These are phyloP conservation scores for Rozella allomycis DNA, from an alignment of 371 early-diverging fungal genomes.

Conservation along the genomic window DNA sequence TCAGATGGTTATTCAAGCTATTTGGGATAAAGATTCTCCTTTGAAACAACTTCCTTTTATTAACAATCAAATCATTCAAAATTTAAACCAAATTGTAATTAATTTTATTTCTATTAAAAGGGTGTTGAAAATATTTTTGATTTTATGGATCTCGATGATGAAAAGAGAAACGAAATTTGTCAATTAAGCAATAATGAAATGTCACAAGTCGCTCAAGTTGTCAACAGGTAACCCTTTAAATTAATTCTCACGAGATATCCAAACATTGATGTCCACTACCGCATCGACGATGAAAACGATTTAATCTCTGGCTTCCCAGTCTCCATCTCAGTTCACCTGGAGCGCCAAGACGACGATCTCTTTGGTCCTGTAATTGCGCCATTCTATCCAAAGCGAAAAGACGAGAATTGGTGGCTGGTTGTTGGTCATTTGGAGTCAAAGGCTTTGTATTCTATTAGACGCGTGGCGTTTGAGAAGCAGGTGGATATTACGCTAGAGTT, in stretches of 20 bases:
- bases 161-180: slow-evolving; percentile 45
- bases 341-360: slow-evolving; percentile 48
- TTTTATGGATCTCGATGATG: slow-evolving; percentile 75
- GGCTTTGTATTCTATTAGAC: slow-evolving; percentile 66
- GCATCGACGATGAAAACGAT: slow-evolving; percentile 3
- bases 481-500: slow-evolving; percentile 56
- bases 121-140: slow-evolving; percentile 74
- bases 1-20: slow-evolving; percentile 90
- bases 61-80: slow-evolving; percentile 36
- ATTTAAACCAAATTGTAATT: slow-evolving; percentile 41
- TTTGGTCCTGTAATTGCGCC: slow-evolving; percentile 65
- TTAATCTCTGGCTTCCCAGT: slow-evolving; percentile 21
- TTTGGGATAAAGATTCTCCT: slow-evolving; percentile 80
- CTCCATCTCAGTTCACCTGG: slow-evolving; percentile 39
- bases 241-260: no score
- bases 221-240: no score
- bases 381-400: slow-evolving; percentile 69
- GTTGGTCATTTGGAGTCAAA: slow-evolving; percentile 57
- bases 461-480: slow-evolving; percentile 46
- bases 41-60: slow-evolving; percentile 80
- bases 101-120: no score
- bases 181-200: slow-evolving; percentile 12
- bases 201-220: slow-evolving; percentile 60
- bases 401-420: slow-evolving; percentile 92
- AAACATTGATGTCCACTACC: slow-evolving; percentile 54